phyloP scores from a whole-genome alignment of 768 basidiomycete genomes.

The Calvatia gigantea region DNA sequence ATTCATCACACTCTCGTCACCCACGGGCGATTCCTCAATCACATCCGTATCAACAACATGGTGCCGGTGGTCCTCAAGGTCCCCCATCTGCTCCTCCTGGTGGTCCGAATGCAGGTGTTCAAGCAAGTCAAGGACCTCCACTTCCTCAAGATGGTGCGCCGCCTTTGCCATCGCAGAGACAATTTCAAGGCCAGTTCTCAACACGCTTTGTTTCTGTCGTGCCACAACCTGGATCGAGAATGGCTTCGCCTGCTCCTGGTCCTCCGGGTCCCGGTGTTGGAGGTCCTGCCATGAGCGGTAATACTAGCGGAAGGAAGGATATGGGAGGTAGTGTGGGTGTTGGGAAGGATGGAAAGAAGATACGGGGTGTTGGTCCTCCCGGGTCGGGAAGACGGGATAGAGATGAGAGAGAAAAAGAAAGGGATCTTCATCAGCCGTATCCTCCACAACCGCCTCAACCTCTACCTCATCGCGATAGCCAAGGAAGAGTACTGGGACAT shows the following conservation, averaged over 20 bases:
- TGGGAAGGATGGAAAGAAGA: slow-evolving; percentile 10
- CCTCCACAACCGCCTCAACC: slow-evolving; percentile 9
- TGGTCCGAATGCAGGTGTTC: neutral
- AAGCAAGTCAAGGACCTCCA: neutral
- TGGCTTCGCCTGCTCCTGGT: slow-evolving; percentile 9
- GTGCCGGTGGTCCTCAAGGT: neutral
- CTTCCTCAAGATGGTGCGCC: neutral
- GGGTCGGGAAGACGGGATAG: slow-evolving; percentile 8
- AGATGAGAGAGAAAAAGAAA: slow-evolving; percentile 13
- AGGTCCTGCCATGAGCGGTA: slow-evolving; percentile 2
- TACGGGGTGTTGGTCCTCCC: slow-evolving; percentile 3
- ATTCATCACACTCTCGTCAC: neutral
- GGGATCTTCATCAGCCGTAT: slow-evolving; percentile 12
- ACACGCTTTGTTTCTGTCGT: slow-evolving; percentile 7
- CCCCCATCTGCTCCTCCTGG: slow-evolving; percentile 1
- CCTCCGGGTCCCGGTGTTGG: neutral
- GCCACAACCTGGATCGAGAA: slow-evolving; percentile 9
- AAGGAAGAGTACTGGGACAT: slow-evolving; percentile 16
- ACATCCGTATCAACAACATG: neutral
- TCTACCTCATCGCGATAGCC: slow-evolving; percentile 11
- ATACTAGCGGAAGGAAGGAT: slow-evolving; percentile 5
- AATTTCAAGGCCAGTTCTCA: slow-evolving; percentile 8
- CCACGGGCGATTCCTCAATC: neutral
- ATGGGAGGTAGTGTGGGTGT: neutral
- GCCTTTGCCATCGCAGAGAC: slow-evolving; percentile 7